Base-by-base conservation (phyloP, 139 green algal genomes). In the Marvania coccoides region DNA sequence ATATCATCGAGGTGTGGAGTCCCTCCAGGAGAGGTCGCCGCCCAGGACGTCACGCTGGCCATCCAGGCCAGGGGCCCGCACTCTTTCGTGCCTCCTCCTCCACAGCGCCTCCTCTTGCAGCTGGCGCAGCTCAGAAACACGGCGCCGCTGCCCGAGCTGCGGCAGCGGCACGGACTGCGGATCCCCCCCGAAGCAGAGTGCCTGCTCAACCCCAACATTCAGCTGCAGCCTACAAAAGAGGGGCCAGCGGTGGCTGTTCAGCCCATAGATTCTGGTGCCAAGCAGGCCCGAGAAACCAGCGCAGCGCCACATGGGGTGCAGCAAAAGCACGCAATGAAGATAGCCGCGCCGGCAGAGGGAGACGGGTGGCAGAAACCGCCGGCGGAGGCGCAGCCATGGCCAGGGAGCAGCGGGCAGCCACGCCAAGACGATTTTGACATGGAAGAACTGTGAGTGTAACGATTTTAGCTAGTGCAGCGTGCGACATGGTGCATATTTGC, bases 21-120 rank as follows among this genome's bases (percentile, higher is more conserved):
- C 13, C 14, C 40, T 2, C 57, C 58, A 1, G 84, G 78, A 5
- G 54, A 75, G 24, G 74, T 93, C 2, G 71, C 75, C 5, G 24
- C 76, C 7, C 65, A 84, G 23, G 84, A 90, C 63, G 76, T 94
- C 1, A 71, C 74, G 57, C 71, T 91, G 10, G 87, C 87, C 0
- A 81, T 90, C 3, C 72, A 87, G 55, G 66, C 71, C 13, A 67
- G 63, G 10, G 54, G 58, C 1, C 37, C 63, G 1, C 54, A 63
- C 28, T 72, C 56, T 0, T 88, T 87, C 38, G 63, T 69, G 15
- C 63, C 75, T 47, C 73, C 71, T 14, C 83, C 83, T 6, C 55
- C 76, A 6, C 60, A 79, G 58, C 75, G 83, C 30, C 47, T 70
- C 33, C 28, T 67, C 3, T 30, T 56, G 38, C 40, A 46, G 28